Conservation (phyloP, 106 monocot species). For the Allium cepa region DNA sequence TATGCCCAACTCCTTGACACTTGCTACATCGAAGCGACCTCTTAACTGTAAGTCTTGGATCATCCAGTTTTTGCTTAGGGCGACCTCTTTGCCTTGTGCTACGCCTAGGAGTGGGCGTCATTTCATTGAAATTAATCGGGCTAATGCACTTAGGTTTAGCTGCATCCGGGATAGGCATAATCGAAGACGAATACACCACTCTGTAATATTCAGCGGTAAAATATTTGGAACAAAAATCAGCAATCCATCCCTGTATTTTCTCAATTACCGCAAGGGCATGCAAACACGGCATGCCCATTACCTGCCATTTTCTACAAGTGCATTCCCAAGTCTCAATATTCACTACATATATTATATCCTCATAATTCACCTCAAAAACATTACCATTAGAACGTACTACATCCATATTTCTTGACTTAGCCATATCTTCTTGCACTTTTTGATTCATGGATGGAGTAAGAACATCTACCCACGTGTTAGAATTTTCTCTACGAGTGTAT, state of each 20-base stretch:
- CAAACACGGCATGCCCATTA: conserved; percentile 19
- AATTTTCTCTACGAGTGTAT: conserved; percentile 49
- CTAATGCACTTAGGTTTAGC: not conserved
- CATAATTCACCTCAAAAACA: conserved; percentile 54
- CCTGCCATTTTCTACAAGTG: conserved; percentile 21
- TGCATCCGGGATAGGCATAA: conserved; percentile 1
- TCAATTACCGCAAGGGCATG: conserved; percentile 11
- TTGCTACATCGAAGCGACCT: conserved; percentile 4
- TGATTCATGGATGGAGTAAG: conserved; percentile 53
- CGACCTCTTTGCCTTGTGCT: not conserved
- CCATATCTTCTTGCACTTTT: conserved; percentile 50
- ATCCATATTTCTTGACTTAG: conserved; percentile 33
- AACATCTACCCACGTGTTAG: conserved; percentile 62
- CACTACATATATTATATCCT: conserved; percentile 15
- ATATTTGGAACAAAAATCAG: conserved; percentile 9
- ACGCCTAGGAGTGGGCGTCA: not conserved
- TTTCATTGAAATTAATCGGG: not conserved
- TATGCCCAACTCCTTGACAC: conserved; percentile 10
- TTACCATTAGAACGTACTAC: conserved; percentile 31
- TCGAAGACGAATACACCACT: conserved; percentile 2
- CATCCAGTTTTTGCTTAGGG: not conserved
- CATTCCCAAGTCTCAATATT: conserved; percentile 12
- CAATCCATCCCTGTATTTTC: not conserved
- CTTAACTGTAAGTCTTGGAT: conserved; percentile 10
- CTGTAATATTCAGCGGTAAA: conserved; percentile 11